Evolutionary conservation across 163 green algal genomes (phyloP).

Genomic region (Scenedesmus sp.): DNA sequence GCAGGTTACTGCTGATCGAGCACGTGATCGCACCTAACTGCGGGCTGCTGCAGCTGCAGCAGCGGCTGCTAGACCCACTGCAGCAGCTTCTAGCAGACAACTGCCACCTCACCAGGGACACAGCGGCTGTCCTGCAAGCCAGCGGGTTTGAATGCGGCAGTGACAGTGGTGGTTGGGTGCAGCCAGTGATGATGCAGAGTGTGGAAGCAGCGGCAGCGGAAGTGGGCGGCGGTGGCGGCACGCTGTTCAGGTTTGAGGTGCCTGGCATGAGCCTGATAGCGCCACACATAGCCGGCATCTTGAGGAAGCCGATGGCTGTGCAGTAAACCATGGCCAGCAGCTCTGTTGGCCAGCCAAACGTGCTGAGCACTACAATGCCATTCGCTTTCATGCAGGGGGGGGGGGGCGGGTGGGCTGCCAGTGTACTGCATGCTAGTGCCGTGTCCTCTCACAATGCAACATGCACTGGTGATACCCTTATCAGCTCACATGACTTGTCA

Average conservation of each 20-base stretch:
- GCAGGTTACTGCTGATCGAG: conserved; percentile 83
- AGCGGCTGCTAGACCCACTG: conserved; percentile 79
- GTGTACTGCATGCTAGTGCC: too few species aligned
- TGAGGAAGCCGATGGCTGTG: not conserved
- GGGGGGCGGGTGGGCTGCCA: too few species aligned
- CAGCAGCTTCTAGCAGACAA: conserved; percentile 83
- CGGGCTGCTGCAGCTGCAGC: conserved; percentile 58
- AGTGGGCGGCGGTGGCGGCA: not conserved
- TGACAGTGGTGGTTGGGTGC: not conserved
- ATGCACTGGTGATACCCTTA: too few species aligned
- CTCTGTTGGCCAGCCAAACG: not conserved
- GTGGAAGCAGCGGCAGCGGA: not conserved
- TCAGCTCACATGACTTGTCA: too few species aligned
- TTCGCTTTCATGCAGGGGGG: too few species aligned
- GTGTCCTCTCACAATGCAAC: too few species aligned
- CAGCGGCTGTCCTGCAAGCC: conserved; percentile 57
- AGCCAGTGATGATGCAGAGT: not conserved
- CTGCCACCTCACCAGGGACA: conserved; percentile 83
- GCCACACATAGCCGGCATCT: conserved; percentile 43
- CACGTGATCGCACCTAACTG: conserved; percentile 69
- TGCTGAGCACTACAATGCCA: not conserved
- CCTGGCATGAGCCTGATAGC: conserved; percentile 50
- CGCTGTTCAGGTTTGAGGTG: conserved; percentile 43
- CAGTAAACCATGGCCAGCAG: not conserved
- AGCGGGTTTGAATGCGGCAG: not conserved